Evolutionary conservation across 352 stramenopile genomes (phyloP).

Genomic region (Pythium guiyangense): DNA sequence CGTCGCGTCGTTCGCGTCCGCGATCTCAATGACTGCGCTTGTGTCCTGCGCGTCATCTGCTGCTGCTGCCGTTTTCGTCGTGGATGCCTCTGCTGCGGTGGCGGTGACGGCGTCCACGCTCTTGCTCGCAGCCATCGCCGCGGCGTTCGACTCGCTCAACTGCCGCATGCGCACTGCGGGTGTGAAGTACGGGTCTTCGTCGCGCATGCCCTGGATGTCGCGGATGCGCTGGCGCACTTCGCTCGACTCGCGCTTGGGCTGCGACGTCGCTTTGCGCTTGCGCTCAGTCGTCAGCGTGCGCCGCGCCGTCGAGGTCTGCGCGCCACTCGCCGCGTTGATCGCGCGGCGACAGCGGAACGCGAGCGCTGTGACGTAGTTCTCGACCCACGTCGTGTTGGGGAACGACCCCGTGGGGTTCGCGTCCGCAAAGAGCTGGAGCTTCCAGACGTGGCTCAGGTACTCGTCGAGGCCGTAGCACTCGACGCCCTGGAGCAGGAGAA

Average conservation of each 20-base stretch:
- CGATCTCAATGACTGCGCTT: too few relatives aligned
- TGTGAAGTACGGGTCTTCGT: conserved; percentile 53
- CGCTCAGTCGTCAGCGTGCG: not conserved
- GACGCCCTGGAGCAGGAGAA: conserved; percentile 76
- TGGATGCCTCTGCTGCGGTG: not conserved
- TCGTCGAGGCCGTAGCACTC: conserved; percentile 82
- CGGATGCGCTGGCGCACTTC: conserved; percentile 45
- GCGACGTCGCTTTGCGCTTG: conserved; percentile 7
- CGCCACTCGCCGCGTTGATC: not conserved
- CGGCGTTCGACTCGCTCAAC: conserved; percentile 19
- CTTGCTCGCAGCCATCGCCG: conserved; percentile 8
- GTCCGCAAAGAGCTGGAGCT: conserved; percentile 49
- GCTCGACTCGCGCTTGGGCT: conserved; percentile 10
- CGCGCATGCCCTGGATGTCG: conserved; percentile 59
- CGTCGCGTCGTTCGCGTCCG: not conserved
- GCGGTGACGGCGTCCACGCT: conserved; percentile 15
- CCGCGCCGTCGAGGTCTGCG: not conserved
- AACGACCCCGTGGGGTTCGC: conserved; percentile 34
- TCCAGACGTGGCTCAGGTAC: conserved; percentile 61
- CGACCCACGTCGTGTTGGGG: conserved; percentile 65
- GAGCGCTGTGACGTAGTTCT: conserved; percentile 64
- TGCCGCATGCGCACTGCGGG: conserved; percentile 34
- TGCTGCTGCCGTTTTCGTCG: not conserved
- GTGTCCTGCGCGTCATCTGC: not conserved
- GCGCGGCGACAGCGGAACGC: conserved; percentile 29